Evolutionary conservation across 2,329 filamentous ascomycete species (phyloP).

Genomic region (Monosporascus sp.): DNA sequence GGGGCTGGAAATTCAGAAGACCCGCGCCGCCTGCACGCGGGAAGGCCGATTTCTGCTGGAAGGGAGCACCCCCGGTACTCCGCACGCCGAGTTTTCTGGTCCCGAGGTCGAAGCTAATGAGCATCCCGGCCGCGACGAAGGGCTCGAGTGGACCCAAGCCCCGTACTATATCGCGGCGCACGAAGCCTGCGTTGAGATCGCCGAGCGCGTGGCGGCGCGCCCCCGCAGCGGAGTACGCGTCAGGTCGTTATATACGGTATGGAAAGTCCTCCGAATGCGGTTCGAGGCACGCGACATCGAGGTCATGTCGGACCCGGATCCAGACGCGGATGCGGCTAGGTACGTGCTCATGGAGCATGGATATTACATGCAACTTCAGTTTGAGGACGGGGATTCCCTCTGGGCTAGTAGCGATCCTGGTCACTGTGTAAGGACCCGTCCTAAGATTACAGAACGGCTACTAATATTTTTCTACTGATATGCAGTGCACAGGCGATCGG

Average conservation of each 20-base stretch:
- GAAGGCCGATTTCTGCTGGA: background rate
- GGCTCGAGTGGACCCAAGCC: background rate
- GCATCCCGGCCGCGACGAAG: constrained; percentile 4
- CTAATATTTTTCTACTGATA: background rate
- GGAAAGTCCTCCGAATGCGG: constrained; percentile 15
- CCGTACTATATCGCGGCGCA: constrained; percentile 15
- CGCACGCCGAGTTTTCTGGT: background rate
- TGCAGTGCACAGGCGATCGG: background rate
- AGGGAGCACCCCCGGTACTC: background rate
- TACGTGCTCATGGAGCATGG: constrained; percentile 5
- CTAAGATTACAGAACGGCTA: too few species aligned
- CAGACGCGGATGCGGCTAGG: background rate
- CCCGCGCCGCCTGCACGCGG: constrained; percentile 2
- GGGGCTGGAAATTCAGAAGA: constrained; percentile 8
- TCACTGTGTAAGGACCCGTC: constrained; percentile 2
- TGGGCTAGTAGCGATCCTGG: background rate
- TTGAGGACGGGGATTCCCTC: background rate
- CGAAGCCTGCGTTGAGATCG: constrained; percentile 12
- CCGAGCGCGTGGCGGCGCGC: constrained; percentile 6
- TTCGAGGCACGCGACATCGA: constrained; percentile 12
- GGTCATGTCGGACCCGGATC: constrained; percentile 4
- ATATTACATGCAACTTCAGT: constrained; percentile 7
- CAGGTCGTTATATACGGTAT: constrained; percentile 11
- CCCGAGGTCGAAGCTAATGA: constrained; percentile 5
- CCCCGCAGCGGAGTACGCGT: constrained; percentile 7